Evolutionary conservation across 2,329 filamentous ascomycete species (phyloP), one percentile per base, ranked within the genome.

Genomic region (Fusarium heterosporum): DNA sequence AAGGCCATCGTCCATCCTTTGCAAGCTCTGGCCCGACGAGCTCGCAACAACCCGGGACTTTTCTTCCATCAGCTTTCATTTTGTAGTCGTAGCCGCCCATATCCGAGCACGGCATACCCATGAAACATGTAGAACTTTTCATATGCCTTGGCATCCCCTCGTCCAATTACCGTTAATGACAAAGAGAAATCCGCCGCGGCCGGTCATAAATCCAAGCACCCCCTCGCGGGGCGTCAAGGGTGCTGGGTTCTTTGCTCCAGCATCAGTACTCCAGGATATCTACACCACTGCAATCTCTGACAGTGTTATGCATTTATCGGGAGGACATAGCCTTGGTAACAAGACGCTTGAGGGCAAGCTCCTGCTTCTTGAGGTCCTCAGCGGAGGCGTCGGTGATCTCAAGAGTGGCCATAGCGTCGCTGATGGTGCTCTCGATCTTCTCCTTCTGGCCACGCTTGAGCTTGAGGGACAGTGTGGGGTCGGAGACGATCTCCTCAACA

Each of bases 341-440:
- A 74, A 97, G 89, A 78, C 96, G 89, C 93, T 98, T 99, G 71
- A 99, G 89, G 65, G 93, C 93, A 72, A 99, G 87, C 88, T 99
- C 96, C 90, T 97, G 97, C 93, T 98, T 98, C 93, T 97, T 98
- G 75, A 99, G 87, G 79, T 99, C 96, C 75, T 99, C 96, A 65
- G 93, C 92, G 67, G 85, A 83, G 58, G 93, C 92, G 74, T 99
- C 96, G 82, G 95, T 92, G 78, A 99, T 85, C 89, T 99, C 96
- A 70, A 99, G 92, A 84, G 96, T 91, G 70, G 89, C 92, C 96
- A 99, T 98, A 75, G 96, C 96, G 76, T 99, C 96, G 82, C 91
- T 95, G 75, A 99, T 92, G 73, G 93, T 92, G 78, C 91, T 90
- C 89, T 99, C 96, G 73, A 99, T 97, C 91, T 97, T 98, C 84